Conservation (phyloP, 2,329 filamentous ascomycete genomes). For the Thielaviopsis musarum region DNA sequence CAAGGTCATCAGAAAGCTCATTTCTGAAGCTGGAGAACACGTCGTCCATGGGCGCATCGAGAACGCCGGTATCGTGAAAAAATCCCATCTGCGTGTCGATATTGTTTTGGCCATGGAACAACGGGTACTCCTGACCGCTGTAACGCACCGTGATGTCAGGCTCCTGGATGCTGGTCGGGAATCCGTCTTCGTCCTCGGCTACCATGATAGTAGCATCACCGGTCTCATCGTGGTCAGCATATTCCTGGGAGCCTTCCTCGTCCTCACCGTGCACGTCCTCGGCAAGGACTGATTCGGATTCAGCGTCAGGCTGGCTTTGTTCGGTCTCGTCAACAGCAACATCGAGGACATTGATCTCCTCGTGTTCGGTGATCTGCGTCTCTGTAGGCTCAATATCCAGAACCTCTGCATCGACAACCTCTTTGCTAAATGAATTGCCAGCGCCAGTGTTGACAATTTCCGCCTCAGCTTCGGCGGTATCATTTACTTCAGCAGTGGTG, state of each 20-base stretch:
- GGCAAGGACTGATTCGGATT: slow-evolving; percentile 10
- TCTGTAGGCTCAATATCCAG: neutral
- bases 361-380: slow-evolving; percentile 13
- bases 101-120: slow-evolving; percentile 19
- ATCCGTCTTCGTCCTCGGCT: slow-evolving; percentile 12
- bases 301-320: slow-evolving; percentile 15
- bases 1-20: slow-evolving; percentile 29
- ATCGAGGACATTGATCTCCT: slow-evolving; percentile 10
- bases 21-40: slow-evolving; percentile 28
- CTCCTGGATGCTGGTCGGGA: slow-evolving; percentile 7
- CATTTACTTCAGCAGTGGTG: neutral
- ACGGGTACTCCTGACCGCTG: slow-evolving; percentile 26
- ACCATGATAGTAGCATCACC: slow-evolving; percentile 12
- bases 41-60: slow-evolving; percentile 28
- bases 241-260: slow-evolving; percentile 10
- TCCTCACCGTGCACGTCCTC: slow-evolving; percentile 9
- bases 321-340: slow-evolving; percentile 14
- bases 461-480: slow-evolving; percentile 14
- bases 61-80: slow-evolving; percentile 25
- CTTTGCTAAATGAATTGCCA: slow-evolving; percentile 15
- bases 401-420: slow-evolving; percentile 19
- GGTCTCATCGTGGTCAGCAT: slow-evolving; percentile 10
- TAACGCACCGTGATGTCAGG: slow-evolving; percentile 27
- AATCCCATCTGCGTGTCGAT: slow-evolving; percentile 24
- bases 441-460: slow-evolving; percentile 13